These are phyloP conservation scores for Metschnikowia shivogae DNA, from an alignment of 805 yeast species.

Conservation along the genomic window DNA sequence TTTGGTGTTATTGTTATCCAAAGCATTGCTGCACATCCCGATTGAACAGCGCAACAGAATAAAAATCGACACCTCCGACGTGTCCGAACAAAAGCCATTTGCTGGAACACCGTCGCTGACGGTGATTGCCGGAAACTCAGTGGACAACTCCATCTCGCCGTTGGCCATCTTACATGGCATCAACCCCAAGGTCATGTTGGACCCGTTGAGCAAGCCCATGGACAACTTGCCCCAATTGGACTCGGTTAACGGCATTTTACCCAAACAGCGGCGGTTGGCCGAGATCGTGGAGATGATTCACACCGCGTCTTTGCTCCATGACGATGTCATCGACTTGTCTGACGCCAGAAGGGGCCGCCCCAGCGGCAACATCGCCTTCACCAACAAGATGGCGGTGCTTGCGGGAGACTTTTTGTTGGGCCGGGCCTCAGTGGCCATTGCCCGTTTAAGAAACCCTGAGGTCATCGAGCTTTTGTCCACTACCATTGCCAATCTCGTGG, in stretches of 20 bases:
- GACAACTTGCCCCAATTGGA: slow-evolving; percentile 59
- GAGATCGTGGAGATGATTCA: slow-evolving; percentile 98
- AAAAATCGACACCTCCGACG: slow-evolving; percentile 59
- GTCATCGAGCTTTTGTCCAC: slow-evolving; percentile 94
- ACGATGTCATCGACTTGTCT: slow-evolving; percentile 90
- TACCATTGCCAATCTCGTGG: slow-evolving; percentile 93
- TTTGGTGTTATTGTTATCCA: slow-evolving; percentile 75
- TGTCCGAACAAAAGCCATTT: slow-evolving; percentile 59
- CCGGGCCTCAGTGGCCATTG: slow-evolving; percentile 93
- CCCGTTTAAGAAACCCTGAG: slow-evolving; percentile 92
- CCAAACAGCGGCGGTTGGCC: slow-evolving; percentile 92
- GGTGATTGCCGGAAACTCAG: slow-evolving; percentile 57
- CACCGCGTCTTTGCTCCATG: slow-evolving; percentile 92
- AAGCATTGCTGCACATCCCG: slow-evolving; percentile 78
- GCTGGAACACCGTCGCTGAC: slow-evolving; percentile 52
- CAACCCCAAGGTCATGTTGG: slow-evolving; percentile 74
- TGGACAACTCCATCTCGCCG: slow-evolving; percentile 69
- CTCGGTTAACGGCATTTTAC: slow-evolving; percentile 71
- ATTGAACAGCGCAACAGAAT: slow-evolving; percentile 59
- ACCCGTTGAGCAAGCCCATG: slow-evolving; percentile 82
- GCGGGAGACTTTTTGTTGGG: slow-evolving; percentile 96
- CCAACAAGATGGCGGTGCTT: slow-evolving; percentile 94
- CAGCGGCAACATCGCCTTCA: slow-evolving; percentile 88
- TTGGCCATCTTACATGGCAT: slow-evolving; percentile 82
- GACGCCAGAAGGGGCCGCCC: slow-evolving; percentile 89